Evolutionary conservation across 371 early-diverging fungal genomes (phyloP), one percentile per base, ranked within the genome.

Genomic region (Basidiobolus heterosporus): DNA sequence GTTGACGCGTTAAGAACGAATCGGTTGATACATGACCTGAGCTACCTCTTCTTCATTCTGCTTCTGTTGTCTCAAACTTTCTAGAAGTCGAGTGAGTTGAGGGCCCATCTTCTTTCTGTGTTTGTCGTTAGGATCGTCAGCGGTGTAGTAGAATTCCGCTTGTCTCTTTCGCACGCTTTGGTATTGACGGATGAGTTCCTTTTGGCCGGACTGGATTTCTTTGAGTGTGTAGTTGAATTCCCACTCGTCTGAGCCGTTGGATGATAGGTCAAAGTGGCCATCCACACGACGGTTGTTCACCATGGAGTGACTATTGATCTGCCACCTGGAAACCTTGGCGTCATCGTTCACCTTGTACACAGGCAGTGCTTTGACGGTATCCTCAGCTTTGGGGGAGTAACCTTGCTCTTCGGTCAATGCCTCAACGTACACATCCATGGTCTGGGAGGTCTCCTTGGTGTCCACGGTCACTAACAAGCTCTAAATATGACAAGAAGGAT

Each of bases 341-440:
- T 50, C 50, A n/a, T 53, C 54, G 16, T 60, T 54, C 57, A 60
- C 51, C 44, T 54, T 50, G 2, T 54, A 57, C 1, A 45, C 56
- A 3, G 57, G 57, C 13, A 54, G 39, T 16, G 53, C 56, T 16
- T 60, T 54, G 47, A 60, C 53, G 1, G 15, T 38, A 13, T 51
- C 24, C 14, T 41, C 17, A 6, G 55, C 56, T 11, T 23, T 35
- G 3, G 36, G 24, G 1, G 59, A 58, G 2, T 50, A 36, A 0
- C 49, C 48, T 1, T 53, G 53, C 1, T 57, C 60, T 21, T 54
- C 22, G 18, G 56, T 56, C 54, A 57, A 48, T 23, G 60, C 57
- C 36, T 60, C 60, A 8, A 60, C 60, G 57, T 57, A 60, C 17
- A 60, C 57, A 19, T 57, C 57, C 60, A 60, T 60, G 9, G 54